These are phyloP conservation scores for Pseudocercospora eumusae DNA, from an alignment of 2,329 filamentous ascomycete species.

Conservation along the genomic window DNA sequence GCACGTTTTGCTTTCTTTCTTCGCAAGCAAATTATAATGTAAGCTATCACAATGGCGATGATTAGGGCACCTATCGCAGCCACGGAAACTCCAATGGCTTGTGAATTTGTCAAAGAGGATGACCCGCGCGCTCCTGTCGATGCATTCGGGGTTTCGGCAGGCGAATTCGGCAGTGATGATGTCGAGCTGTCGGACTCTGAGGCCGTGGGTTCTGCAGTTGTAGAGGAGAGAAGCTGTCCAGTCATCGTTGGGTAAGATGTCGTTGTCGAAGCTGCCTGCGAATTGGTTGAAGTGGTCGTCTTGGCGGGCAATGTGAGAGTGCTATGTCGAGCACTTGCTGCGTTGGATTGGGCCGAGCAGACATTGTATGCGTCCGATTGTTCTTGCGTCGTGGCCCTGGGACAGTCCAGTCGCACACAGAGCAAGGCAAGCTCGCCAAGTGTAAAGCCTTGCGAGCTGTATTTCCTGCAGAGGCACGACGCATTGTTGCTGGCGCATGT, in stretches of 20 bases:
- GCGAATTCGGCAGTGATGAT: not conserved
- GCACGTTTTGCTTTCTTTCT: constrained; percentile 23
- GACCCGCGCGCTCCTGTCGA: constrained; percentile 11
- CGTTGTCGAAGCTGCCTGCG: constrained; percentile 5
- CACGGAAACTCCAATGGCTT: constrained; percentile 40
- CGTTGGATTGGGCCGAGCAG: constrained; percentile 30
- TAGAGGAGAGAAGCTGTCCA: not conserved
- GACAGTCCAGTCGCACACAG: constrained; percentile 25
- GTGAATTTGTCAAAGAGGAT: constrained; percentile 34
- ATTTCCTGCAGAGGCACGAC: constrained; percentile 37
- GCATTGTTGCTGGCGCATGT: constrained; percentile 28
- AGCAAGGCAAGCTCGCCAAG: constrained; percentile 39
- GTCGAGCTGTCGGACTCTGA: not conserved
- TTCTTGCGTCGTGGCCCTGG: constrained; percentile 3
- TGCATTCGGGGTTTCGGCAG: constrained; percentile 1
- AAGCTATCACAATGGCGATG: constrained; percentile 30
- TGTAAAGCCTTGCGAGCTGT: constrained; percentile 37
- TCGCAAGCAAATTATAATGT: constrained; percentile 28
- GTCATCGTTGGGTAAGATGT: not conserved
- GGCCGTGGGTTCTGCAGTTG: constrained; percentile 1
- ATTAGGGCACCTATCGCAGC: constrained; percentile 36
- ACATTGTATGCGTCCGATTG: constrained; percentile 30
- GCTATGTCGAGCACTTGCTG: constrained; percentile 35
- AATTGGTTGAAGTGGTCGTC: not conserved
- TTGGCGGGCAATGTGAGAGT: constrained; percentile 17